phyloP scores from a whole-genome alignment of 352 stramenopile species.

The Plasmopara muralis region DNA sequence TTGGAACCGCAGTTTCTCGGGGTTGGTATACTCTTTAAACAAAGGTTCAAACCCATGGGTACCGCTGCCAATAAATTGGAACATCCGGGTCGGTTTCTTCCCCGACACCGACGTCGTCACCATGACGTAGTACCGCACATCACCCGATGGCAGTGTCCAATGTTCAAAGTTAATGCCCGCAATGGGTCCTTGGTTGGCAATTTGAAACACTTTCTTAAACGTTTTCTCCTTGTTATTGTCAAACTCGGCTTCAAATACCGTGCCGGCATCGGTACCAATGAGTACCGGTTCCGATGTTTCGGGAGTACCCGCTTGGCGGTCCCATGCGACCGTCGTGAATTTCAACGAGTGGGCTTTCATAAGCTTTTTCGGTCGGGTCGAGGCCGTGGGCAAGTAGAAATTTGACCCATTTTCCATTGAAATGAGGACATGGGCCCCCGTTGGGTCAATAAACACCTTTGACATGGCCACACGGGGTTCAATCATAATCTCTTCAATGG shows the following conservation, averaged over 20 bases:
- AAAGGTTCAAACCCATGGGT: constrained; percentile 72
- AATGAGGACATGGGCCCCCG: constrained; percentile 67
- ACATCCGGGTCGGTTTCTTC: constrained; percentile 86
- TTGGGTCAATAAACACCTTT: constrained; percentile 78
- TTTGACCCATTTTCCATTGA: constrained; percentile 87
- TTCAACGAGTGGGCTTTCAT: constrained; percentile 74
- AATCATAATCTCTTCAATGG: constrained; percentile 86
- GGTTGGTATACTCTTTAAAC: constrained; percentile 79
- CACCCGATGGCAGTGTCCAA: constrained; percentile 51
- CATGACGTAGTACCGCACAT: constrained; percentile 69
- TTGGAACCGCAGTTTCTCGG: constrained; percentile 82
- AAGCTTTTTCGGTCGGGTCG: constrained; percentile 78
- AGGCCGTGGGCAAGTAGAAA: constrained; percentile 75
- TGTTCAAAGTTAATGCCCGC: constrained; percentile 79
- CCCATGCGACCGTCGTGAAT: constrained; percentile 79
- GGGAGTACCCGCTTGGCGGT: constrained; percentile 61
- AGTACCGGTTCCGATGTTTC: constrained; percentile 59
- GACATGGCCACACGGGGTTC: constrained; percentile 79
- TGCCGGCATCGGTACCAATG: constrained; percentile 72
- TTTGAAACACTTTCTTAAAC: constrained; percentile 87
- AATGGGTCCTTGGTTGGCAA: constrained; percentile 82
- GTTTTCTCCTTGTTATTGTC: constrained; percentile 73
- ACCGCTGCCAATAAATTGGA: constrained; percentile 80
- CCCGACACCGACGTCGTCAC: constrained; percentile 77
- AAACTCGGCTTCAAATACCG: constrained; percentile 82